Evolutionary conservation across 225 moss, liverwort and hornwort species (phyloP), one percentile per base, ranked within the genome.

Genomic region (Marchantia paleacea): DNA sequence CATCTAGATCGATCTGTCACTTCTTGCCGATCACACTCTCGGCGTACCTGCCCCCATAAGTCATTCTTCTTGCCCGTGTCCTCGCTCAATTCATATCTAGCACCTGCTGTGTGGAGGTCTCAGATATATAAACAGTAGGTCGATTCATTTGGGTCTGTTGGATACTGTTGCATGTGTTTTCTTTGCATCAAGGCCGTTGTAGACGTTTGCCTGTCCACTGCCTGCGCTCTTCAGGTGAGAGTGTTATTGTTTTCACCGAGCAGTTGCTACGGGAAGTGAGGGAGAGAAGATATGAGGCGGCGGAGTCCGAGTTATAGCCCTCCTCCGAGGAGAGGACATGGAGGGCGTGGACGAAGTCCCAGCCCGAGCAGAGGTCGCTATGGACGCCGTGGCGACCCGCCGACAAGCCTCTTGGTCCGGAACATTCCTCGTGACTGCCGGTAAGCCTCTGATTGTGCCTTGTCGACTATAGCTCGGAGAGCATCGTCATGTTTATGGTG

Each of bases 371-470:
- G 93, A 19, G 88, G 86, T 19, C 86, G 97, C 57, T 90, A 91
- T 47, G 74, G 82, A 10, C 85, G 91, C 24, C 92, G 92, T 18
- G 85, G 88, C 54, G 94, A 93, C 68, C 77, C 88, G n/a, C 97
- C 97, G 10, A 97, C 93, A 3, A 97, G 97, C 62, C 97, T 97
- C 47, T 82, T 97, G 52, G 97, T 97, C 60, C 92, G 97, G 71
- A 97, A 97, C 78, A 95, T 97, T 9, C 93, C 97, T 30, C 93
- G 95, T 12, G 92, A 93, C 78, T 97, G 95, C 92, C 84, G 89
- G 93, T 91, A 82, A 77, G 86, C n/a, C 2, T 73, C 49, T 52
- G 52, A 29, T 26, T 28, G 74, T 24, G 16, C 15, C 53, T 15
- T 8, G 53, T 14, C 10, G 26, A 14, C 5, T 15, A 7, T 12